Base-by-base conservation (phyloP, 108 stramenopile species). In the Asterionellopsis glacialis region DNA sequence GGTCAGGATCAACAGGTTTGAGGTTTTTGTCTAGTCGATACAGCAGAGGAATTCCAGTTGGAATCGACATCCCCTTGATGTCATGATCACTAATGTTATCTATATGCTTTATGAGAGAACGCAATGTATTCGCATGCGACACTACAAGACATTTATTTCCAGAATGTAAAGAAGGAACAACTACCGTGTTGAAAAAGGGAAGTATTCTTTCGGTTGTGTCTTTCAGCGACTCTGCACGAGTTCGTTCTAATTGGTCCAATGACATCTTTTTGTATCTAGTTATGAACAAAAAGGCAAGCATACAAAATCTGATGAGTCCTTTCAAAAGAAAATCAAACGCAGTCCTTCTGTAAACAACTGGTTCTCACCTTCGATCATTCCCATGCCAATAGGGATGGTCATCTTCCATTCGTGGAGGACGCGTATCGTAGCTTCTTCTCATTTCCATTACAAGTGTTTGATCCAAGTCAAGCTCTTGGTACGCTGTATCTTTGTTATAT, bases 381-480 rank as follows among this genome's bases (percentile, higher is more conserved):
- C 91, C 91, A 65, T 89, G 88, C 91, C 91, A 93, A 56, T 85
- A 85, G 11, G 85, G 85, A 63, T 93, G 91, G 67, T 89, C 85
- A 59, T 89, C 82, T 43, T 72, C 69, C 91, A 93, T 93, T 23
- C 55, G 47, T 19, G 90, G 90, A 6, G 90, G 90, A 11, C 72
- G 70, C 2, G 76, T 82, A 53, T 79, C 77, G 55, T 87, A 91
- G 12, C 69, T 72, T 43, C 90, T 62, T 48, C 90, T 56, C 90
- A 91, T 91, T 55, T 85, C 73, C 90, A 91, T 91, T 22, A 88
- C 80, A 4, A 91, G 56, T 66, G 88, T 87, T 47, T 87, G 87
- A 59, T 91, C 90, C 11, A 91, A 67, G 12, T 70, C 69, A 39
- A 91, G 70, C 27, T 83, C 82, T 52, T 74, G 43, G 41, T 70